Conservation (phyloP, 2,329 filamentous ascomycete genomes). For the Rasamsonia emersonii region DNA sequence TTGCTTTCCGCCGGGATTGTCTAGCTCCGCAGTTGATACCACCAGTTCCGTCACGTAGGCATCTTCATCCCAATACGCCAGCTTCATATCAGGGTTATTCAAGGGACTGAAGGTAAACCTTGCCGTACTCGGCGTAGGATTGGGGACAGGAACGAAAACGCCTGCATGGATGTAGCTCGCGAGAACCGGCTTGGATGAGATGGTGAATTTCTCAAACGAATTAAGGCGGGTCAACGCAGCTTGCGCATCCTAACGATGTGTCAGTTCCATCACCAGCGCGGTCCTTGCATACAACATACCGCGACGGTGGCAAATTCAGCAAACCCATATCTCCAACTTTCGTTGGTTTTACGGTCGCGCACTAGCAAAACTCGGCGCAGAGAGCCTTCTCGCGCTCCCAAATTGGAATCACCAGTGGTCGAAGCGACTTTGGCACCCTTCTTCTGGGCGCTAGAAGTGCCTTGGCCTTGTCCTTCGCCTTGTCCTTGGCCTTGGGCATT, state of each 20-base stretch:
- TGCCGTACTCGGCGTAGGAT: slow-evolving; percentile 49
- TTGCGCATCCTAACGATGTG: slow-evolving; percentile 51
- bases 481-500: slow-evolving; percentile 17
- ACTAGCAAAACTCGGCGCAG: slow-evolving; percentile 69
- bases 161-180: slow-evolving; percentile 74
- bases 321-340: slow-evolving; percentile 75
- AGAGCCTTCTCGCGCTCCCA: slow-evolving; percentile 66
- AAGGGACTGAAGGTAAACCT: slow-evolving; percentile 62
- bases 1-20: slow-evolving; percentile 15
- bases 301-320: slow-evolving; percentile 70
- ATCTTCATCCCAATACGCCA: slow-evolving; percentile 69
- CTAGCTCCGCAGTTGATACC: slow-evolving; percentile 46
- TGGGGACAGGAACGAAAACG: slow-evolving; percentile 68
- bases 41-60: slow-evolving; percentile 60
- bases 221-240: slow-evolving; percentile 65
- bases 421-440: slow-evolving; percentile 45
- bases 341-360: slow-evolving; percentile 60
- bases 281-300: slow-evolving; percentile 18
- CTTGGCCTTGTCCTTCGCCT: not conserved
- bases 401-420: slow-evolving; percentile 50
- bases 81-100: slow-evolving; percentile 56
- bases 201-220: slow-evolving; percentile 66
- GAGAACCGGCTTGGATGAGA: slow-evolving; percentile 62
- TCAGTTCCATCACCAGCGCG: not conserved
- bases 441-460: slow-evolving; percentile 33